These are phyloP conservation scores for Solanum tacnaense DNA, from an alignment of 257 asterid genomes.

Conservation along the genomic window DNA sequence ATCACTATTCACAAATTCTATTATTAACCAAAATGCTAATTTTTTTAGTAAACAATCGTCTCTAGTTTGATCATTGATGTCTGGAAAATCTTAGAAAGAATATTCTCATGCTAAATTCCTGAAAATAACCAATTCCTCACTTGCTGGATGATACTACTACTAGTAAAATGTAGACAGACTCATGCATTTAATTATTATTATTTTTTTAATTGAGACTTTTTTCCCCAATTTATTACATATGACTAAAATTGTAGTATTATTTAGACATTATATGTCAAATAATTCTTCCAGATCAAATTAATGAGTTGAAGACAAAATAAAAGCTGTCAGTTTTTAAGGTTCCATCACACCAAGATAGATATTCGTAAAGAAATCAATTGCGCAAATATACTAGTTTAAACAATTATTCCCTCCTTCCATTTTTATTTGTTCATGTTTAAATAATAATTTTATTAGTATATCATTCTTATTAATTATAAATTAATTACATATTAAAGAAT, in stretches of 20 bases:
- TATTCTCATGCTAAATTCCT: neutral
- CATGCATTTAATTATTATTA: neutral
- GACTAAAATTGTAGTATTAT: neutral
- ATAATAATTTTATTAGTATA: neutral
- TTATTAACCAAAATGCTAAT: neutral
- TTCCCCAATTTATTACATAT: neutral
- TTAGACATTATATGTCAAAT: neutral
- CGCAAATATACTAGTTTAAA: neutral
- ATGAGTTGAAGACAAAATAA: neutral
- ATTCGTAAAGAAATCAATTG: neutral
- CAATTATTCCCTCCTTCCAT: neutral
- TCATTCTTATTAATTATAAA: no score
- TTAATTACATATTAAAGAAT: no score
- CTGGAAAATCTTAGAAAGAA: neutral
- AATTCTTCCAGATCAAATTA: neutral
- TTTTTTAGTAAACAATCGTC: neutral
- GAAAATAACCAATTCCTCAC: neutral
- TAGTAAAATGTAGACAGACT: neutral
- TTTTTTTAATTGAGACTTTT: neutral
- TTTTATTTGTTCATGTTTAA: neutral
- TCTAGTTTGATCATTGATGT: neutral
- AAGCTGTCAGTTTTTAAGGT: neutral
- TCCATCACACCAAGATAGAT: neutral
- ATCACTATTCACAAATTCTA: neutral
- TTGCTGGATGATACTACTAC: neutral